Base-by-base conservation (phyloP, 2,329 filamentous ascomycete genomes). In the Fusarium annulatum region DNA sequence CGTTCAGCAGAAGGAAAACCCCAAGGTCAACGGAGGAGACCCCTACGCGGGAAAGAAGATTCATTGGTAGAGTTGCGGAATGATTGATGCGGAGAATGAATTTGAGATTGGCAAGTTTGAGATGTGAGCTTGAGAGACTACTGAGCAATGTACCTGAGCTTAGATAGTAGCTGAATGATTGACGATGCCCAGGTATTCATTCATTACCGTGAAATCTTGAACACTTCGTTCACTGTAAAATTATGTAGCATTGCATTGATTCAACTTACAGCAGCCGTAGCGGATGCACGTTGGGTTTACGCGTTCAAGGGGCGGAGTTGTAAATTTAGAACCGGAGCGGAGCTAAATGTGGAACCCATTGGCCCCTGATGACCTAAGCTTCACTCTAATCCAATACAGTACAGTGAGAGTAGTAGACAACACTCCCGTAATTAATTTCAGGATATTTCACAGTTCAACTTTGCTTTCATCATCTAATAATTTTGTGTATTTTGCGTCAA, bases 321-420 rank as follows among this genome's bases (percentile, higher is more conserved):
- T 66, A 46, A 45, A 46, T 46, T 64, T 63, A 36, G 38, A 39
- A 18, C 23, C 41, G 43, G 65, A 60, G 71, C 63, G 67, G 71
- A 64, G 61, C 70, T 36, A 64, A 58, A 36, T 46, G 71, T 74
- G 71, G 71, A 68, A 58, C 71, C 71, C 71, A 39, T 38, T 43
- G 66, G 38, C 76, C 76, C 76, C 76, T 78, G 76, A 78, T 77
- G 76, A 76, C 73, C 69, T 77, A 77, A 76, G 72, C 71, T 46
- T 52, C n/a, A 46, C 49, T 66, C 61, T 46, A 46, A 38, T 57
- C 42, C 33, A 43, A 61, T 67, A 26, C 45, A 60, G 58, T 52
- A 41, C 34, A 55, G n/a, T 55, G 42, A 48, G 43, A 46, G 41
- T 36, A 61, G 49, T 33, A 61, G 51, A 49, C 26, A 45, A 49